phyloP scores from a whole-genome alignment of 1,284 basidiomycete genomes.

The Mycosarcoma mackinlayi region DNA sequence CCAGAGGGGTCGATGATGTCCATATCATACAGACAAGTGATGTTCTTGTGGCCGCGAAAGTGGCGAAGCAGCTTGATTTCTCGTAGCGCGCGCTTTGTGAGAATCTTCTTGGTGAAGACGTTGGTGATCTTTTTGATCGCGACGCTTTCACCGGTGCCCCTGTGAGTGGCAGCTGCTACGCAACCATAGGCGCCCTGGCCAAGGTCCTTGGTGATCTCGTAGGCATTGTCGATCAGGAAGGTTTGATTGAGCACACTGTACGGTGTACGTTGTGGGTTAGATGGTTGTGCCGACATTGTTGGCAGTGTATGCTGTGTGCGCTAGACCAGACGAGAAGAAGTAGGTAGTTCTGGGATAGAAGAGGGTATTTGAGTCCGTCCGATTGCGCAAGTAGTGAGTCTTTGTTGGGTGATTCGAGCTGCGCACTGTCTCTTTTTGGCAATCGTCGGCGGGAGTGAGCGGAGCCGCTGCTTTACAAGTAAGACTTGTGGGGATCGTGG shows the following conservation, averaged over 20 bases:
- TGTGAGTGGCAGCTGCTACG: slow-evolving; percentile 65
- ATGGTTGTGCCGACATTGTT: slow-evolving; percentile 24
- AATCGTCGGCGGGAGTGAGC: no score
- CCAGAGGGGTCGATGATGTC: slow-evolving; percentile 66
- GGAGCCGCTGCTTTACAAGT: no score
- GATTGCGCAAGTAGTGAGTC: no score
- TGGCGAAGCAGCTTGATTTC: slow-evolving; percentile 68
- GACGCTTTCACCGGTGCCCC: slow-evolving; percentile 64
- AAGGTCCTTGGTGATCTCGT: slow-evolving; percentile 64
- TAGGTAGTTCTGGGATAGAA: not conserved
- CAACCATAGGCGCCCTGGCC: slow-evolving; percentile 67
- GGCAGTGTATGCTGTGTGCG: not conserved
- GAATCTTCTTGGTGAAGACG: slow-evolving; percentile 66
- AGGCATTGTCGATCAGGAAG: slow-evolving; percentile 65
- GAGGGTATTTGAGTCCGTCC: no score
- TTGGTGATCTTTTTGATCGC: slow-evolving; percentile 68
- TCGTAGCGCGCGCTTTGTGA: slow-evolving; percentile 66
- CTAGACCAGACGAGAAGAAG: no score
- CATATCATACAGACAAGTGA: slow-evolving; percentile 68
- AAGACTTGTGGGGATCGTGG: slow-evolving; percentile 11
- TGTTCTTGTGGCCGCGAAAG: slow-evolving; percentile 68
- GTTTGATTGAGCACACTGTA: slow-evolving; percentile 64
- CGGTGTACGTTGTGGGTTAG: slow-evolving; percentile 48
- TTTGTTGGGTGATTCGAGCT: no score
- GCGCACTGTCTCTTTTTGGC: no score